Evolutionary conservation across 2,329 filamentous ascomycete species (phyloP).

Genomic region (Epichloe gansuensis): DNA sequence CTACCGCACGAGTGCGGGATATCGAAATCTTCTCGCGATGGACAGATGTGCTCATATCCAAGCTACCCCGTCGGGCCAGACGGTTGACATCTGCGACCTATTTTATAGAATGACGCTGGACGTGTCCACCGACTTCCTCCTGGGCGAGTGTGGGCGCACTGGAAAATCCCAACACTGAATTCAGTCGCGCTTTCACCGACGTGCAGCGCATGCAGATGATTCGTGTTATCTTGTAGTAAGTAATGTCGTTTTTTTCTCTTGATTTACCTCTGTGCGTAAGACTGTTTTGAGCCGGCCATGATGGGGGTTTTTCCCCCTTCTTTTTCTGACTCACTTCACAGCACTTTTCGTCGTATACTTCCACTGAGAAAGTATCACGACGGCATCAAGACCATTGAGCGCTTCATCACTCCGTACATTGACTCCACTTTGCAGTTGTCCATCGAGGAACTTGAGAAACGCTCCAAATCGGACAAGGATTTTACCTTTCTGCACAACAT

Average conservation of each 20-base stretch:
- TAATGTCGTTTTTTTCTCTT: no score
- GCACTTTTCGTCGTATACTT: neutral
- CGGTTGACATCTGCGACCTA: slow-evolving; percentile 1
- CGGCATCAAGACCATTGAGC: slow-evolving; percentile 56
- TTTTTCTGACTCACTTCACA: no score
- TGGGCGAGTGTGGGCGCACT: slow-evolving; percentile 4
- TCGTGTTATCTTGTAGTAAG: slow-evolving; percentile 6
- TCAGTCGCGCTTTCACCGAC: slow-evolving; percentile 71
- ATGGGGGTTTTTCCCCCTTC: no score
- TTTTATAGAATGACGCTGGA: slow-evolving; percentile 2
- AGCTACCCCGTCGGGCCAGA: neutral
- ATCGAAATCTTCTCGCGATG: slow-evolving; percentile 58
- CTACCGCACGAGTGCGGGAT: slow-evolving; percentile 72
- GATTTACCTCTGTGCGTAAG: no score
- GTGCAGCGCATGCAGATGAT: slow-evolving; percentile 57
- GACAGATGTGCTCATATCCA: slow-evolving; percentile 5
- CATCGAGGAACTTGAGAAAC: slow-evolving; percentile 58
- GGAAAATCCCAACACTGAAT: slow-evolving; percentile 46
- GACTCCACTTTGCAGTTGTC: slow-evolving; percentile 57
- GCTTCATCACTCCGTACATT: slow-evolving; percentile 69
- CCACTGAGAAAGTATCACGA: slow-evolving; percentile 40
- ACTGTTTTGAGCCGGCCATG: no score
- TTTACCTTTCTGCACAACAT: slow-evolving; percentile 85
- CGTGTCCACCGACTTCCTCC: neutral
- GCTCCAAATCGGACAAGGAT: slow-evolving; percentile 51